phyloP scores from a whole-genome alignment of 1,139 yeast species.

The Taphrina sp. region DNA sequence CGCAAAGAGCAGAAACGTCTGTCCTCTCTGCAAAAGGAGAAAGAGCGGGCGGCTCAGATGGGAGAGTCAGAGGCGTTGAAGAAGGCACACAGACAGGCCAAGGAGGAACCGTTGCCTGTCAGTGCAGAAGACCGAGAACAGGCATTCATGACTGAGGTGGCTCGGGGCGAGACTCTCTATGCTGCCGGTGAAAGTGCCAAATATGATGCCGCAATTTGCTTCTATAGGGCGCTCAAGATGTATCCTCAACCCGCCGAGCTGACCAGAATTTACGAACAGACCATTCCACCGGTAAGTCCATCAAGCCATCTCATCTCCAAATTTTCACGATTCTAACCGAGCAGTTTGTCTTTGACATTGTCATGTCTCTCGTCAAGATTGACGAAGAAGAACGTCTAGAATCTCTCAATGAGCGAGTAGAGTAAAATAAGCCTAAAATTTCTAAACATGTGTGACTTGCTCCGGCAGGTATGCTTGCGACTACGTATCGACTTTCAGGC shows the following conservation, averaged over 20 bases:
- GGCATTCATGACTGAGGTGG: constrained; percentile 78
- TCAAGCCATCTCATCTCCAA: too few species aligned
- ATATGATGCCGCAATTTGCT: constrained; percentile 78
- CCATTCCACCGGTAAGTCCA: constrained; percentile 34
- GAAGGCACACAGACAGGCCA: constrained; percentile 59
- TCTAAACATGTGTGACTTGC: too few species aligned
- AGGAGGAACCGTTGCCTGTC: constrained; percentile 73
- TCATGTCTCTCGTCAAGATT: constrained; percentile 24
- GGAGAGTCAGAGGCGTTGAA: constrained; percentile 56
- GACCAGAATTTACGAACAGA: constrained; percentile 70
- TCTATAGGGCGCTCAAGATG: constrained; percentile 91
- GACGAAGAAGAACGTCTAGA: constrained; percentile 26
- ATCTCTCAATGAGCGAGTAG: constrained; percentile 22
- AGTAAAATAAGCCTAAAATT: not conserved
- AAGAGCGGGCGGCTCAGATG: constrained; percentile 57
- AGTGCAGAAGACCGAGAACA: constrained; percentile 68
- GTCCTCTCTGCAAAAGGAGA: constrained; percentile 50
- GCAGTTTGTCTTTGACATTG: constrained; percentile 27
- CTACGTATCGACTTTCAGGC: too few species aligned
- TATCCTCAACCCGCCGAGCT: constrained; percentile 94
- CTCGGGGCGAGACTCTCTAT: constrained; percentile 61
- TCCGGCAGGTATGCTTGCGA: too few species aligned
- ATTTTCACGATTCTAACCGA: too few species aligned
- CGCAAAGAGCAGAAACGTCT: constrained; percentile 50
- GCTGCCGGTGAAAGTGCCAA: constrained; percentile 50